phyloP scores from a whole-genome alignment of 371 early-diverging fungal species.

The Mucor velutinosus region DNA sequence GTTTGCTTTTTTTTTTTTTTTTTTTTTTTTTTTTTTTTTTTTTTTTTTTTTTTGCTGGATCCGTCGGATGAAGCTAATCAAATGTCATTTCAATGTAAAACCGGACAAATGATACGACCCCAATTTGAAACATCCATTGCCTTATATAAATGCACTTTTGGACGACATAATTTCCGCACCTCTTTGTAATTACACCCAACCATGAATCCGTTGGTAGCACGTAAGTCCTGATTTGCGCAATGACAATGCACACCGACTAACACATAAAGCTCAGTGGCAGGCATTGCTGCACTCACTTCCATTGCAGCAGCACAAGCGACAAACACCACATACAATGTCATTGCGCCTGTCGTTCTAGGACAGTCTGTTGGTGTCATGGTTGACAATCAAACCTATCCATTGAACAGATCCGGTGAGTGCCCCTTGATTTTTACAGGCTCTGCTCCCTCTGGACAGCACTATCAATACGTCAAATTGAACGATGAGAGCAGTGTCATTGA shows the following conservation, averaged over 20 bases:
- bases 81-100: not conserved
- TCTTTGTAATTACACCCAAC: not conserved
- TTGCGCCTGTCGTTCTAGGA: not conserved
- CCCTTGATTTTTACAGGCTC: not conserved
- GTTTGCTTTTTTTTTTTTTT: not conserved
- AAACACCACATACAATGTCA: not conserved
- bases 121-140: not conserved
- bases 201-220: not conserved
- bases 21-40: not conserved
- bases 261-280: not conserved
- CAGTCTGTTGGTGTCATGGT: not conserved
- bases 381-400: not conserved
- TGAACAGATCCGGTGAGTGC: not conserved
- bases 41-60: not conserved
- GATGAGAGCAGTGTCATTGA: not conserved
- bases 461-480: not conserved
- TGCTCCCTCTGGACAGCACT: not conserved
- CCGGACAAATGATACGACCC: not conserved
- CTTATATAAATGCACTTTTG: not conserved
- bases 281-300: not conserved
- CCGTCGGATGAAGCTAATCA: not conserved
- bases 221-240: not conserved
- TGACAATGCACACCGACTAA: not conserved
- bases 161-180: not conserved
- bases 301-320: not conserved